Percentiles rank a stretch among this genome's conserved stretches.
Evolutionary conservation across 1,284 basidiomycete genomes (phyloP).

Genomic region (Sanghuangporus weigelae): DNA sequence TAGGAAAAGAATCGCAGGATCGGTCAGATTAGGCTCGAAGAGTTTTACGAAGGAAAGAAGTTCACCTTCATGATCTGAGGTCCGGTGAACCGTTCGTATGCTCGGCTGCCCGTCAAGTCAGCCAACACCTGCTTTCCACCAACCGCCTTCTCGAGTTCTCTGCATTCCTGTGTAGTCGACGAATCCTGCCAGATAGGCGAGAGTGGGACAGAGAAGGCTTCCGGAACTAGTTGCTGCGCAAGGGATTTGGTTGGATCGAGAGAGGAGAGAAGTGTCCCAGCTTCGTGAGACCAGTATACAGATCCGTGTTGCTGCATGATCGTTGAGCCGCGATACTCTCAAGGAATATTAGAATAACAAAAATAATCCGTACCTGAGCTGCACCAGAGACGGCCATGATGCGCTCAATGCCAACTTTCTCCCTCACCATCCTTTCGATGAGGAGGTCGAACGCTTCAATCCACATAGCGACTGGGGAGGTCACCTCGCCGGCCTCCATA

Average conservation of each 20-base stretch:
- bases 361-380: conserved; percentile 51
- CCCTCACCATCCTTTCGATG: conserved; percentile 60
- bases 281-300: conserved; percentile 75
- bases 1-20: neutral
- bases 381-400: conserved; percentile 70
- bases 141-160: conserved; percentile 55
- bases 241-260: conserved; percentile 52
- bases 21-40: neutral
- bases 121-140: conserved; percentile 72
- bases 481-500: conserved; percentile 64
- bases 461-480: conserved; percentile 81
- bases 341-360: neutral
- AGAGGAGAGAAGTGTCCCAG: conserved; percentile 45
- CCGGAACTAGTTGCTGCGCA: conserved; percentile 47
- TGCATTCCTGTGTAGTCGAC: conserved; percentile 75
- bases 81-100: conserved; percentile 87
- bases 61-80: conserved; percentile 76
- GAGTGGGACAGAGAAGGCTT: conserved; percentile 65
- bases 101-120: conserved; percentile 75
- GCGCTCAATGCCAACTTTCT: conserved; percentile 50
- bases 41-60: conserved; percentile 1
- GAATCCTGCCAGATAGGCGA: conserved; percentile 94
- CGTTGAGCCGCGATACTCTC: conserved; percentile 3
- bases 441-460: conserved; percentile 81
- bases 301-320: conserved; percentile 79